A percentile compares a stretch with the other conserved stretches of the same genome.
Evolutionary conservation across 2,329 filamentous ascomycete species (phyloP).

Genomic region (Ilyonectria sp.): DNA sequence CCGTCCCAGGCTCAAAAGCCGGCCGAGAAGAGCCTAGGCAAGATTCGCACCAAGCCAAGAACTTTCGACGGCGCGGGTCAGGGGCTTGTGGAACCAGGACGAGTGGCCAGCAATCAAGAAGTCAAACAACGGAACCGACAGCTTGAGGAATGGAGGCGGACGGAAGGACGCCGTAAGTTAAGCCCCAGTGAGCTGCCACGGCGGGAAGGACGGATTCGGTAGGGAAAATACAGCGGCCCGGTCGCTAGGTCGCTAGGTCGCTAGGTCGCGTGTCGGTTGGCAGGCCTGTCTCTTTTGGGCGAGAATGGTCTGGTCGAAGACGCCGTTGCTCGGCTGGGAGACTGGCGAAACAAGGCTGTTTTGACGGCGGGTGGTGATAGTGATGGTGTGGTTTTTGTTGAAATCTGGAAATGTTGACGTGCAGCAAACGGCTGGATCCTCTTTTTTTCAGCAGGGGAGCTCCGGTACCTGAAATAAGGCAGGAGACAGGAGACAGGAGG

Average conservation of each 20-base stretch:
- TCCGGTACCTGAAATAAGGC: slow-evolving; percentile 16
- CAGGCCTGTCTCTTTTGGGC: background rate
- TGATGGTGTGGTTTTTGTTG: background rate
- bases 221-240: slow-evolving; percentile 1
- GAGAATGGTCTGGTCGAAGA: background rate
- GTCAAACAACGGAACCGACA: slow-evolving; percentile 3
- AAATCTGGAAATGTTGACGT: slow-evolving; percentile 27
- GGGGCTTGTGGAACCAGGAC: slow-evolving; percentile 21
- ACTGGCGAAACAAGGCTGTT: background rate
- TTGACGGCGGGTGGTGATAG: background rate
- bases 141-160: background rate
- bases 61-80: slow-evolving; percentile 24
- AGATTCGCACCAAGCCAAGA: slow-evolving; percentile 25
- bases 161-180: background rate
- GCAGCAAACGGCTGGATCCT: slow-evolving; percentile 3
- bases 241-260: background rate
- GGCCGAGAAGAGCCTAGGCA: slow-evolving; percentile 29
- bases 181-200: background rate
- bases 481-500: background rate
- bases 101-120: background rate
- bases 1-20: slow-evolving; percentile 5
- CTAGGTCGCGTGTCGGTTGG: background rate
- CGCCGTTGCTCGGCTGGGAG: background rate
- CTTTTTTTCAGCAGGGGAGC: slow-evolving; percentile 7
- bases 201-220: slow-evolving; percentile 13